phyloP scores from a whole-genome alignment of 345 rosid genomes.

The Zanthoxylum bungeanum region DNA sequence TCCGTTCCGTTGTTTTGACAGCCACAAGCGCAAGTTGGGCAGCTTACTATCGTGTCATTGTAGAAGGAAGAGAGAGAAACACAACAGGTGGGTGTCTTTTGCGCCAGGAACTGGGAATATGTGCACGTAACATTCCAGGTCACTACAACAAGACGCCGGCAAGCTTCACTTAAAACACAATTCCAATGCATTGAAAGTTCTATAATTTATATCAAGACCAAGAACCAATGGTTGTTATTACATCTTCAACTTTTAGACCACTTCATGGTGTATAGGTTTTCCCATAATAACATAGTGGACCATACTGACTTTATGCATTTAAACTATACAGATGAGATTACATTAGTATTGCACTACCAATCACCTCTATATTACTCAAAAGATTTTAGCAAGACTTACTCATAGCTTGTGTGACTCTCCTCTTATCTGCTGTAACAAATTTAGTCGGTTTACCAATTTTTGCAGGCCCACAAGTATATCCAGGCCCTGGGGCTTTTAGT shows the following conservation, averaged over 20 bases:
- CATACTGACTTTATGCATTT: neutral
- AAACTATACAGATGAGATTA: neutral
- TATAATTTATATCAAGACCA: neutral
- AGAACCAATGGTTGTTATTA: neutral
- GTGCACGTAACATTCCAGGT: constrained; percentile 98
- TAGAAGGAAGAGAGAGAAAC: constrained; percentile 90
- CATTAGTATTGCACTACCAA: neutral
- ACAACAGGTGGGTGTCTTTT: constrained; percentile 83
- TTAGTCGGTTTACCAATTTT: constrained; percentile 68
- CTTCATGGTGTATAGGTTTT: neutral
- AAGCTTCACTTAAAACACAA: constrained; percentile 6
- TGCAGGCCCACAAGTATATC: constrained; percentile 85
- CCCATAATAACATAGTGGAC: neutral
- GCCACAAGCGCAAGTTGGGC: constrained; percentile 85
- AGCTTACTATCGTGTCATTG: constrained; percentile 70
- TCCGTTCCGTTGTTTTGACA: constrained; percentile 53
- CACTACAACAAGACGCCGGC: constrained; percentile 49
- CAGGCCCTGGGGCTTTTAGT: constrained; percentile 85
- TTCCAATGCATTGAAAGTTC: neutral
- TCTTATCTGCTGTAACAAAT: constrained; percentile 55
- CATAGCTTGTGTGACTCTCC: constrained; percentile 87
- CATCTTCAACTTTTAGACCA: neutral
- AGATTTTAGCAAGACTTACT: constrained; percentile 53
- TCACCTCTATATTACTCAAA: neutral
- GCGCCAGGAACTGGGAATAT: constrained; percentile 86